phyloP scores from a whole-genome alignment of 495 filamentous ascomycete species.

The Penicillium roqueforti region DNA sequence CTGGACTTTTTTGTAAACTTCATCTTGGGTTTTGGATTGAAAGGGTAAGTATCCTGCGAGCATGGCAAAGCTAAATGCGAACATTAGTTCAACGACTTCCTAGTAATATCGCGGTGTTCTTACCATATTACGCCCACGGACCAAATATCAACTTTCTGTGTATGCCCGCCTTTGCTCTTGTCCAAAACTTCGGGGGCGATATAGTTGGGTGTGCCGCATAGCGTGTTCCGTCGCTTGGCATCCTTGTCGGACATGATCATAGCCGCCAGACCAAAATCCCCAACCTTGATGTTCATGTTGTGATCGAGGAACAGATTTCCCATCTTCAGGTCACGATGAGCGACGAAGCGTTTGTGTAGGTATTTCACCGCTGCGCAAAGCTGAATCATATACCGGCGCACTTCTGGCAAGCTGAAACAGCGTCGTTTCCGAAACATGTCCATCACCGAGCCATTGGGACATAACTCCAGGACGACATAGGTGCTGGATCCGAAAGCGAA shows the following conservation, averaged over 20 bases:
- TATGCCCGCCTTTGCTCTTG: slow-evolving; percentile 72
- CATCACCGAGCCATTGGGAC: slow-evolving; percentile 95
- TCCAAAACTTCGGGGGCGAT: slow-evolving; percentile 94
- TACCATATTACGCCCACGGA: slow-evolving; percentile 94
- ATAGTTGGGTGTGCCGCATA: slow-evolving; percentile 98
- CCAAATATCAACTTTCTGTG: slow-evolving; percentile 94
- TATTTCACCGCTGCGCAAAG: slow-evolving; percentile 96
- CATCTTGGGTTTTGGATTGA: slow-evolving; percentile 78
- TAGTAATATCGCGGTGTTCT: slow-evolving; percentile 20
- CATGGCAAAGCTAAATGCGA: slow-evolving; percentile 70
- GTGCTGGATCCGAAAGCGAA: slow-evolving; percentile 86
- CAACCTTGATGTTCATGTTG: slow-evolving; percentile 96
- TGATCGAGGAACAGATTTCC: slow-evolving; percentile 95
- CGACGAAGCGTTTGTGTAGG: slow-evolving; percentile 88
- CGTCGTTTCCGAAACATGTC: slow-evolving; percentile 92
- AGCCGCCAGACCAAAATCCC: slow-evolving; percentile 96
- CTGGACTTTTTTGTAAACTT: slow-evolving; percentile 75
- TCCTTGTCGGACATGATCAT: slow-evolving; percentile 82
- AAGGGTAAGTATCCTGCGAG: slow-evolving; percentile 85
- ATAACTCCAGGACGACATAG: slow-evolving; percentile 91
- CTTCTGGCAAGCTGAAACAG: slow-evolving; percentile 83
- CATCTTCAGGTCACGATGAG: slow-evolving; percentile 96
- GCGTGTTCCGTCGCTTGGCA: slow-evolving; percentile 76
- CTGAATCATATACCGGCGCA: slow-evolving; percentile 87
- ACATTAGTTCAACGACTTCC: slow-evolving; percentile 13